phyloP scores from a whole-genome alignment of 2,329 filamentous ascomycete genomes.

The Pezicula radicicola region DNA sequence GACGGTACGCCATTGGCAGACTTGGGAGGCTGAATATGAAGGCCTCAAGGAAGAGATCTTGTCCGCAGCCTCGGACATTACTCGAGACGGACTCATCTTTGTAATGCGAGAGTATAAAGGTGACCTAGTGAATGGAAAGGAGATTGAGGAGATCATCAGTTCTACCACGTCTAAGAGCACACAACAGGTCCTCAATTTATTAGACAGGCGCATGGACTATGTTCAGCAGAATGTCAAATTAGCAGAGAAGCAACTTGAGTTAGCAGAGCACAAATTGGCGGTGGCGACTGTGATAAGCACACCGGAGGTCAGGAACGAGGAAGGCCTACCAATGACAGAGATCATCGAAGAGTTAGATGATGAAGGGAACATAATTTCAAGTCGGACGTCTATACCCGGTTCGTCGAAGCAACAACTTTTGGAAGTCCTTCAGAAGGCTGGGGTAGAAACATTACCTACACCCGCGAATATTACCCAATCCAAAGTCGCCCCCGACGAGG shows the following conservation, averaged over 20 bases:
- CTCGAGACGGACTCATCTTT: constrained; percentile 44
- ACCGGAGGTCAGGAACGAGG: constrained; percentile 61
- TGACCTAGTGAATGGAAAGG: constrained; percentile 58
- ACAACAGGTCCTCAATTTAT: constrained; percentile 63
- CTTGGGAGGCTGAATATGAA: constrained; percentile 90
- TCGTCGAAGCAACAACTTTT: constrained; percentile 65
- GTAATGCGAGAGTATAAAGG: constrained; percentile 51
- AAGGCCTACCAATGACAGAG: constrained; percentile 77
- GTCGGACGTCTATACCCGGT: constrained; percentile 63
- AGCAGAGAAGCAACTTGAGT: constrained; percentile 65
- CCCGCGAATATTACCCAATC: background rate
- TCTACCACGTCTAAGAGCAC: constrained; percentile 44
- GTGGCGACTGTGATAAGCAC: constrained; percentile 58
- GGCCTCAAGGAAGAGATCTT: constrained; percentile 79
- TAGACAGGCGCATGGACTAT: constrained; percentile 82
- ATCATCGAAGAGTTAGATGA: constrained; percentile 93
- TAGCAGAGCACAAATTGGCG: constrained; percentile 67
- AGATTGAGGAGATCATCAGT: constrained; percentile 46
- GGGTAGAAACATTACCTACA: constrained; percentile 49
- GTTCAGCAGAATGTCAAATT: constrained; percentile 77
- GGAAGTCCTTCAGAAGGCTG: constrained; percentile 75
- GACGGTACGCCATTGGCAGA: constrained; percentile 82
- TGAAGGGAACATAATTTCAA: constrained; percentile 77
- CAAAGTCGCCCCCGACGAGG: constrained; percentile 6
- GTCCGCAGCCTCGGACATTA: constrained; percentile 38